A percentile compares a stretch with the other conserved stretches of the same genome.
Evolutionary conservation across 495 filamentous ascomycete genomes (phyloP).

Genomic region (Pyrenopolyporus hunteri): DNA sequence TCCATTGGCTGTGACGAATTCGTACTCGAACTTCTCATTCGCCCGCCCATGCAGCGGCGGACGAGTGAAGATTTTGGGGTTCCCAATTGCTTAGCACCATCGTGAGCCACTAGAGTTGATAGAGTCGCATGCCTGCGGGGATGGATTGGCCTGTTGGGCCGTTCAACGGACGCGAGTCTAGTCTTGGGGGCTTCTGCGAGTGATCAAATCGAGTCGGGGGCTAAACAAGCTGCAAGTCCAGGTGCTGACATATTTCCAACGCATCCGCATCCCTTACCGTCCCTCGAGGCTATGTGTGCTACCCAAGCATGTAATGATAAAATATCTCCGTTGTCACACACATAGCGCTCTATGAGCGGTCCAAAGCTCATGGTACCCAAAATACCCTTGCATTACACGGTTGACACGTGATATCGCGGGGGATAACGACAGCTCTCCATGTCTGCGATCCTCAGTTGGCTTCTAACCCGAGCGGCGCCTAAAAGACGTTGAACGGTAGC

Average conservation of each 20-base stretch:
- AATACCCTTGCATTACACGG: slow-evolving; percentile 14
- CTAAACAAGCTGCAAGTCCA: slow-evolving; percentile 28
- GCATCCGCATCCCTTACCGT: neutral
- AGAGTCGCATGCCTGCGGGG: neutral
- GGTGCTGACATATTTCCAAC: slow-evolving; percentile 14
- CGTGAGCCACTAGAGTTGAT: slow-evolving; percentile 8
- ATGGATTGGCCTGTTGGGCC: slow-evolving; percentile 3
- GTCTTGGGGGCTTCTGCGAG: slow-evolving; percentile 24
- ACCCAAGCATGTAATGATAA: slow-evolving; percentile 7
- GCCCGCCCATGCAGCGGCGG: slow-evolving; percentile 3
- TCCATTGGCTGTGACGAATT: slow-evolving; percentile 24
- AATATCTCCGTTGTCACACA: slow-evolving; percentile 12
- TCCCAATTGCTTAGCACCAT: slow-evolving; percentile 10
- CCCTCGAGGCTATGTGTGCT: neutral
- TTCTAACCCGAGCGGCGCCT: neutral
- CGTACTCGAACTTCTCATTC: slow-evolving; percentile 10
- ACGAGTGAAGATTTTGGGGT: neutral
- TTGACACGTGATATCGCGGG: slow-evolving; percentile 23
- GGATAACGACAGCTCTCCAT: neutral
- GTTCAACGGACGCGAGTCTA: slow-evolving; percentile 12
- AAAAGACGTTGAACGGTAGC: neutral
- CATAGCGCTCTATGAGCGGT: neutral
- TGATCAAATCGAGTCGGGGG: slow-evolving; percentile 24
- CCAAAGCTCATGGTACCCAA: slow-evolving; percentile 2
- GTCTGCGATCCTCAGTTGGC: neutral